Evolutionary conservation across 495 filamentous ascomycete species (phyloP).

Genomic region (Apodospora peruviana): DNA sequence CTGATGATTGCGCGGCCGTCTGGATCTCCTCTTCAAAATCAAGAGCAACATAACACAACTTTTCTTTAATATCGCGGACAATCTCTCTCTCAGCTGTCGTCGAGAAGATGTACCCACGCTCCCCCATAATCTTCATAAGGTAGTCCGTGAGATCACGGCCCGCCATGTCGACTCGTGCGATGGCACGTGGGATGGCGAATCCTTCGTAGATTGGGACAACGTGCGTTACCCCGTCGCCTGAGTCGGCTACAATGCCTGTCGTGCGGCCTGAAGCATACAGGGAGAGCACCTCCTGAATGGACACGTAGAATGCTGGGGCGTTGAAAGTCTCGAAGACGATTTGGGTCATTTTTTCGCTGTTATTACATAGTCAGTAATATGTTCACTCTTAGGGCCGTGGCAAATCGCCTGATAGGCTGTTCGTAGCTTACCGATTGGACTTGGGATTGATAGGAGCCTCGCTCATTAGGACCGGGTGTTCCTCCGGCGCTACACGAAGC

Average conservation of each 20-base stretch:
- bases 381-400: too few species aligned
- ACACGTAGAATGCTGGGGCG: slow-evolving; percentile 99
- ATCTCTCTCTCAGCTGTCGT: slow-evolving; percentile 99
- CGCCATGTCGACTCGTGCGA: slow-evolving; percentile 99
- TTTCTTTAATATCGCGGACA: slow-evolving; percentile 99
- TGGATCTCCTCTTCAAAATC: slow-evolving; percentile 99
- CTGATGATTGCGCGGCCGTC: slow-evolving; percentile 93
- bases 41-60: slow-evolving; percentile 98
- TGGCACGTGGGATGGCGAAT: slow-evolving; percentile 98
- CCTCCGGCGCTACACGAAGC: slow-evolving; percentile 98
- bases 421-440: too few species aligned
- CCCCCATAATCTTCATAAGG: slow-evolving; percentile 98
- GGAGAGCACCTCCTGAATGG: slow-evolving; percentile 98
- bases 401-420: too few species aligned
- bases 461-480: slow-evolving; percentile 98
- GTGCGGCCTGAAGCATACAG: slow-evolving; percentile 99
- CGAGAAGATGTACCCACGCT: slow-evolving; percentile 98
- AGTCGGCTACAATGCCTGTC: slow-evolving; percentile 99
- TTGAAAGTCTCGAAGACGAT: slow-evolving; percentile 99
- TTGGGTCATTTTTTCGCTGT: slow-evolving; percentile 99
- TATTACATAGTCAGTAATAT: too few species aligned
- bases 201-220: slow-evolving; percentile 99
- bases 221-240: slow-evolving; percentile 99
- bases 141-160: slow-evolving; percentile 99
- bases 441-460: slow-evolving; percentile 99